phyloP scores from a whole-genome alignment of 257 asterid genomes.

The Plantago major region DNA sequence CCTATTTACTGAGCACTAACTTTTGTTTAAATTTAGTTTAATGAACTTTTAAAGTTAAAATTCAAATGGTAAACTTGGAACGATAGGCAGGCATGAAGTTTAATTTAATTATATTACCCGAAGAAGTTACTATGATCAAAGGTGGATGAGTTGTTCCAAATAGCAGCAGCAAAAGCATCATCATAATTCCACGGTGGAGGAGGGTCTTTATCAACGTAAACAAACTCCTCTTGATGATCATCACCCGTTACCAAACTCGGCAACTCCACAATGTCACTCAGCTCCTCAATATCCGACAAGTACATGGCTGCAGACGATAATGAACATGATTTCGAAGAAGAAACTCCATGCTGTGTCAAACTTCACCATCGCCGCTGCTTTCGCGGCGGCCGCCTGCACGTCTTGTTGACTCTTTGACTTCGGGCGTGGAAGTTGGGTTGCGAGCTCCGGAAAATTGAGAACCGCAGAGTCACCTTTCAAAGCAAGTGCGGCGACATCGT shows the following conservation, averaged over 20 bases:
- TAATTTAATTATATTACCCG: no score
- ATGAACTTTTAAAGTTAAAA: no score
- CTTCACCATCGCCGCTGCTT: constrained; percentile 44
- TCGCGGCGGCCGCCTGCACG: constrained; percentile 44
- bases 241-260: constrained; percentile 36
- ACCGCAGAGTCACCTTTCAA: constrained; percentile 43
- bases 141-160: no score
- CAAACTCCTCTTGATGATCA: constrained; percentile 27
- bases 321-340: no score
- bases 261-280: constrained; percentile 39
- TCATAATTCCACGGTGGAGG: constrained; percentile 30
- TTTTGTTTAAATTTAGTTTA: no score
- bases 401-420: constrained; percentile 34
- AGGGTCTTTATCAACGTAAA: constrained; percentile 24
- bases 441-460: constrained; percentile 44
- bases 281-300: constrained; percentile 21
- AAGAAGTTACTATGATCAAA: no score
- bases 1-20: no score
- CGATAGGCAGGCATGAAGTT: no score
- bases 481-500: constrained; percentile 11
- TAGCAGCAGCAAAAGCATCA: not conserved
- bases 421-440: constrained; percentile 36
- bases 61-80: no score
- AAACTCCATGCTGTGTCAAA: constrained; percentile 4
- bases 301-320: no score